Conservation (phyloP, 2,329 filamentous ascomycete genomes). For the Aspergillus pseudotamarii region DNA sequence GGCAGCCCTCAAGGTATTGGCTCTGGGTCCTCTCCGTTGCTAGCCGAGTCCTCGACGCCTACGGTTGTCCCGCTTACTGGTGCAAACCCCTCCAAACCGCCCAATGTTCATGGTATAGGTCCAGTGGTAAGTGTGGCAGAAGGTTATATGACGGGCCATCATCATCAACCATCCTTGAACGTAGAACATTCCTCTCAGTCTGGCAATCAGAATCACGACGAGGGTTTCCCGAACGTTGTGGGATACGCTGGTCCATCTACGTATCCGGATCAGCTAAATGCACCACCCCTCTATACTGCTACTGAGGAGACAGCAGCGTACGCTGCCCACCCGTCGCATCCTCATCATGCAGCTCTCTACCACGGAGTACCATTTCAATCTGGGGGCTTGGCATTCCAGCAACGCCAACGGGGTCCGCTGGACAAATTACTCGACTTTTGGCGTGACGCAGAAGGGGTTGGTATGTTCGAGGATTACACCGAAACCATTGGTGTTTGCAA, state of each 20-base stretch:
- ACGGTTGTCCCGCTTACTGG: slow-evolving; percentile 23
- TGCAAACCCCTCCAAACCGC: slow-evolving; percentile 25
- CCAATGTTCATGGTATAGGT: slow-evolving; percentile 35
- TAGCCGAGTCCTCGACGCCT: slow-evolving; percentile 19
- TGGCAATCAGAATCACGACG: slow-evolving; percentile 35
- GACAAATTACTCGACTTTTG: slow-evolving; percentile 61
- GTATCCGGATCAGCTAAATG: slow-evolving; percentile 13
- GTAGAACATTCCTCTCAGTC: slow-evolving; percentile 33
- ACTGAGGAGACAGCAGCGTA: slow-evolving; percentile 42
- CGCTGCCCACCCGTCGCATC: slow-evolving; percentile 36
- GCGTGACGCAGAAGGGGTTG: slow-evolving; percentile 66
- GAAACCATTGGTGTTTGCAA: slow-evolving; percentile 68
- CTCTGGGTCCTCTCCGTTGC: slow-evolving; percentile 22
- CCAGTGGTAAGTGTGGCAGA: slow-evolving; percentile 43
- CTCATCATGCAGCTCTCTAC: slow-evolving; percentile 33
- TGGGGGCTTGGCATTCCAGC: slow-evolving; percentile 50
- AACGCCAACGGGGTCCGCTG: slow-evolving; percentile 60
- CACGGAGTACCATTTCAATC: slow-evolving; percentile 31
- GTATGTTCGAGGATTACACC: slow-evolving; percentile 68
- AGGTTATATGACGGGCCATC: slow-evolving; percentile 44
- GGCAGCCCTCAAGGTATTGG: slow-evolving; percentile 27
- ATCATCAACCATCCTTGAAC: slow-evolving; percentile 35
- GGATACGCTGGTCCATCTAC: slow-evolving; percentile 15
- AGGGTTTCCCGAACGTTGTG: slow-evolving; percentile 21
- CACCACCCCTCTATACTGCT: slow-evolving; percentile 13